phyloP scores from a whole-genome alignment of 176 grass and related monocot species.

The Calamus simplicifolius region DNA sequence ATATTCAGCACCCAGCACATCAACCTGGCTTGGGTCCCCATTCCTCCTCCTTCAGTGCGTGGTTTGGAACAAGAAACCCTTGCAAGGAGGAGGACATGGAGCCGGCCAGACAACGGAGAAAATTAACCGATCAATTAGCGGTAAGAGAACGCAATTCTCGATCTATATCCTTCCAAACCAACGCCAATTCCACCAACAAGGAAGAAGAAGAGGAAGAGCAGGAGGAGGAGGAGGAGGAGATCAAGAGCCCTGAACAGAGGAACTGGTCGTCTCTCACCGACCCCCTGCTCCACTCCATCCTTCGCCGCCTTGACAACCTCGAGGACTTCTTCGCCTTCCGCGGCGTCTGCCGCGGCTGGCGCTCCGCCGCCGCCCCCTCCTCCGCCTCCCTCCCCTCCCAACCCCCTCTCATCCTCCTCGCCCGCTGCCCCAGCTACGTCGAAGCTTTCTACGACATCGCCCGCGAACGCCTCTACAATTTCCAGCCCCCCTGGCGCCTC shows the following conservation, averaged over 20 bases:
- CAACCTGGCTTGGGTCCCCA: too few relatives aligned
- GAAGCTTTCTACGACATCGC: slow-evolving; percentile 52
- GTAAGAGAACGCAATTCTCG: too few relatives aligned
- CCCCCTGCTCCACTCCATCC: slow-evolving; percentile 40
- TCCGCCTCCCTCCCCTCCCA: slow-evolving; percentile 35
- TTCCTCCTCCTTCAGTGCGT: too few relatives aligned
- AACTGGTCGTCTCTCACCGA: slow-evolving; percentile 29
- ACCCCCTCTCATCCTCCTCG: slow-evolving; percentile 40
- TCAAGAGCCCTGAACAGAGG: background rate
- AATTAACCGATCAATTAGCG: too few relatives aligned
- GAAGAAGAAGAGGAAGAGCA: too few relatives aligned
- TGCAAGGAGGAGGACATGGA: too few relatives aligned
- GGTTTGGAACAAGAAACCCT: too few relatives aligned
- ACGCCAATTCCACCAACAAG: too few relatives aligned
- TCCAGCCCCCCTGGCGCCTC: slow-evolving; percentile 38
- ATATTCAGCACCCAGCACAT: too few relatives aligned
- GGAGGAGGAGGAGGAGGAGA: too few relatives aligned
- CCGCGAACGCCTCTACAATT: slow-evolving; percentile 36
- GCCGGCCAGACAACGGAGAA: too few relatives aligned
- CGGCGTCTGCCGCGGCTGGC: slow-evolving; percentile 42
- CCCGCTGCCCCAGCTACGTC: slow-evolving; percentile 40
- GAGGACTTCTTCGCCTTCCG: slow-evolving; percentile 57
- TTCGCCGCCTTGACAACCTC: slow-evolving; percentile 38
- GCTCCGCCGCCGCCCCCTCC: slow-evolving; percentile 18
- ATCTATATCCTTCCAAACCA: too few relatives aligned